Conservation (phyloP, 129 eudicot genomes). For the Flaveria linearis region DNA sequence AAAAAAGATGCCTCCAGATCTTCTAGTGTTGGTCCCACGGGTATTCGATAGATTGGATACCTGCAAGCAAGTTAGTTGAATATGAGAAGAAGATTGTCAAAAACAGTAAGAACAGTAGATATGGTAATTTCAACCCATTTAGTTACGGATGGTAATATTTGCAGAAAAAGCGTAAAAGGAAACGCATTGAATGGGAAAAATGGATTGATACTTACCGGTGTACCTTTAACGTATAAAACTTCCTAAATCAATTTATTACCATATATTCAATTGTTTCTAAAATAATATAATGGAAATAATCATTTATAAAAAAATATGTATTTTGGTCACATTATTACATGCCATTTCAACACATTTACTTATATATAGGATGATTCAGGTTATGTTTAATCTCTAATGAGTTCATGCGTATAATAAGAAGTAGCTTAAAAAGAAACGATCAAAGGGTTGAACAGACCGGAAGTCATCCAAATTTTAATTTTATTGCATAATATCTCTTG, state of each 20-base stretch:
- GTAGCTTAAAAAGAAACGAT: background rate
- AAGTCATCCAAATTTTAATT: background rate
- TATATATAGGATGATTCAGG: background rate
- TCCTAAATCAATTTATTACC: background rate
- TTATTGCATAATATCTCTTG: background rate
- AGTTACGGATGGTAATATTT: background rate
- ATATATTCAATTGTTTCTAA: background rate
- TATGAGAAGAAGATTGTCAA: constrained; percentile 2
- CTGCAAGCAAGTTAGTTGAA: constrained; percentile 18
- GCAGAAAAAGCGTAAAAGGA: background rate
- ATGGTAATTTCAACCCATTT: background rate
- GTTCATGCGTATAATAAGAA: background rate
- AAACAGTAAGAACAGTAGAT: constrained; percentile 2
- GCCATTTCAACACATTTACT: background rate
- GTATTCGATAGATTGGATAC: constrained; percentile 69
- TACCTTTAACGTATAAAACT: background rate
- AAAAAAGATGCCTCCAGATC: constrained; percentile 65
- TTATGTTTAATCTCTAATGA: background rate
- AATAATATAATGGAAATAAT: background rate
- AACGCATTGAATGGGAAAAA: background rate
- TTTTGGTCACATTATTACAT: background rate
- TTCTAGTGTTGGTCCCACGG: constrained; percentile 52
- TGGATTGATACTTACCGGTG: background rate
- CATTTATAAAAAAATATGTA: background rate
- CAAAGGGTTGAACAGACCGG: background rate